A percentile compares a stretch with the other conserved stretches of the same genome.
Evolutionary conservation across 2,329 filamentous ascomycete genomes (phyloP).

Genomic region (Periconia sp.): DNA sequence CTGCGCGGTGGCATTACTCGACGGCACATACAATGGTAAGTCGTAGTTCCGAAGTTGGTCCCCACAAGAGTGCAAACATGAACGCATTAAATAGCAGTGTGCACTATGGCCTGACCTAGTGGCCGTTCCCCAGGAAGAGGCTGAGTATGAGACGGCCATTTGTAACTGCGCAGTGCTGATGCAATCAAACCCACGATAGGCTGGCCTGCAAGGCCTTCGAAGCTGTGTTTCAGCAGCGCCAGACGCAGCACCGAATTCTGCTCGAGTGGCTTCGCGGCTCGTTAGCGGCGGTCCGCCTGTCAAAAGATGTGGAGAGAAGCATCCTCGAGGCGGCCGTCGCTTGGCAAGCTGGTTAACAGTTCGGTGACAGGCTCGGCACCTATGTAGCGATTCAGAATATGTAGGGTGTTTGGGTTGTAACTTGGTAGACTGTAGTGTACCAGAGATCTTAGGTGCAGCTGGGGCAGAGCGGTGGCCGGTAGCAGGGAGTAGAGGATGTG

Average conservation of each 20-base stretch:
- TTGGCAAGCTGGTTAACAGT: slow-evolving; percentile 15
- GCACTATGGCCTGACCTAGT: slow-evolving; percentile 22
- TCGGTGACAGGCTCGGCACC: neutral
- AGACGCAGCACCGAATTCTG: slow-evolving; percentile 67
- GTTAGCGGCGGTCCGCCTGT: slow-evolving; percentile 30
- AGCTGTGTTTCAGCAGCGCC: slow-evolving; percentile 67
- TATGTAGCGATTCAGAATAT: neutral
- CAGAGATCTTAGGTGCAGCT: neutral
- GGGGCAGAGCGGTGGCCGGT: neutral
- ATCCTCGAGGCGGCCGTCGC: slow-evolving; percentile 29
- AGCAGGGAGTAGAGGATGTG: neutral
- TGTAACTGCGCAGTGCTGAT: slow-evolving; percentile 4
- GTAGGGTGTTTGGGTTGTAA: neutral
- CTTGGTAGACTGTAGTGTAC: neutral
- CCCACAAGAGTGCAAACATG: neutral
- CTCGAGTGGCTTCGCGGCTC: slow-evolving; percentile 65
- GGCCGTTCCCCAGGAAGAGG: slow-evolving; percentile 17
- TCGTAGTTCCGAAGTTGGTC: slow-evolving; percentile 1
- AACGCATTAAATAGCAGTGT: no score
- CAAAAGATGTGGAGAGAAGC: slow-evolving; percentile 28
- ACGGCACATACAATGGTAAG: slow-evolving; percentile 64
- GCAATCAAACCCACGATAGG: slow-evolving; percentile 45
- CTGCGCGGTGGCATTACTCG: slow-evolving; percentile 56
- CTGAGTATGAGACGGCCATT: slow-evolving; percentile 5
- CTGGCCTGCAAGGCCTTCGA: slow-evolving; percentile 71